Conservation (phyloP, 2,329 filamentous ascomycete species). For the Aureobasidium pullulans region DNA sequence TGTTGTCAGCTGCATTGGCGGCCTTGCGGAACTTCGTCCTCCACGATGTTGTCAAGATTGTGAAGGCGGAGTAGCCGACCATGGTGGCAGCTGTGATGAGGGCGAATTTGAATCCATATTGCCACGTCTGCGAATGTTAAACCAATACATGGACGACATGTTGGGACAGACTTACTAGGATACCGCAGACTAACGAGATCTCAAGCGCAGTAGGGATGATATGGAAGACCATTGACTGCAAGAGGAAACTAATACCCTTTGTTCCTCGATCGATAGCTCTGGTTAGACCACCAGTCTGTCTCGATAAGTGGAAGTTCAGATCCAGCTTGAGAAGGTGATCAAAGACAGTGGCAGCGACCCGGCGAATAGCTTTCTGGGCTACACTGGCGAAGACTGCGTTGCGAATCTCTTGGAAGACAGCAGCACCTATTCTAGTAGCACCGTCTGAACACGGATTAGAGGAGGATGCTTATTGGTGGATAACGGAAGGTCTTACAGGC, state of each 20-base stretch:
- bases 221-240: slow-evolving; percentile 98
- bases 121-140: slow-evolving; percentile 58
- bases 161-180: slow-evolving; percentile 49
- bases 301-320: slow-evolving; percentile 84
- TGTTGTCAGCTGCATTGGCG: slow-evolving; percentile 94
- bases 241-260: slow-evolving; percentile 93
- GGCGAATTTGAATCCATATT: slow-evolving; percentile 88
- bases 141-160: background rate
- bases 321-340: slow-evolving; percentile 82
- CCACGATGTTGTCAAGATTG: slow-evolving; percentile 94
- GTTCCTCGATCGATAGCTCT: slow-evolving; percentile 93
- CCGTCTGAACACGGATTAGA: slow-evolving; percentile 51
- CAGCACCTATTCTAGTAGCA: slow-evolving; percentile 77
- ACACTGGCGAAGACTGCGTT: slow-evolving; percentile 97
- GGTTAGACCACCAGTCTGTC: slow-evolving; percentile 91
- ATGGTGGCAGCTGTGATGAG: slow-evolving; percentile 86
- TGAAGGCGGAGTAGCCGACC: slow-evolving; percentile 92
- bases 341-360: slow-evolving; percentile 87
- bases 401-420: slow-evolving; percentile 83
- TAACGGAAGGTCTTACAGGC: slow-evolving; percentile 51
- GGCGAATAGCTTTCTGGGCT: slow-evolving; percentile 90
- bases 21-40: slow-evolving; percentile 92
- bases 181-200: slow-evolving; percentile 91
- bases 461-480: background rate
- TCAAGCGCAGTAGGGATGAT: slow-evolving; percentile 89